These are phyloP conservation scores for Debaryomyces subglobosus DNA, from an alignment of 1,139 yeast species.

Conservation along the genomic window DNA sequence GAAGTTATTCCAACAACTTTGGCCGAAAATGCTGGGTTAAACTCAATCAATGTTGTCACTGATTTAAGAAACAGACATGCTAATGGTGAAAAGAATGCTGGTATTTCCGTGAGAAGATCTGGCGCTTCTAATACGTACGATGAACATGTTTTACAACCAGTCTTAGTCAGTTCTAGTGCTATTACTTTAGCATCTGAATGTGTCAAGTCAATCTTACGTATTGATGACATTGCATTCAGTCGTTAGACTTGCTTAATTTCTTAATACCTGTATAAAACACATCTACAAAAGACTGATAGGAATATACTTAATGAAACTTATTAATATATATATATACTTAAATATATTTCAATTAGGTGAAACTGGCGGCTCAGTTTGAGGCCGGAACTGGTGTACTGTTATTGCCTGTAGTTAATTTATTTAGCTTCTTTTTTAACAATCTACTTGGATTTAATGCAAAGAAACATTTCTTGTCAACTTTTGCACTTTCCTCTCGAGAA, in stretches of 20 bases:
- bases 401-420: constrained; percentile 18
- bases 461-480: constrained; percentile 64
- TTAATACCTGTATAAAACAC: constrained; percentile 6
- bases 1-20: constrained; percentile 96
- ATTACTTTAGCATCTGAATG: constrained; percentile 94
- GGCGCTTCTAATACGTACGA: constrained; percentile 90
- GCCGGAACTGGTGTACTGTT: constrained; percentile 2
- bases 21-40: constrained; percentile 97
- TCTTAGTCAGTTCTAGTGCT: constrained; percentile 90
- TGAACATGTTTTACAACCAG: constrained; percentile 96
- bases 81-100: constrained; percentile 90
- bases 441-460: constrained; percentile 62
- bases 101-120: constrained; percentile 91
- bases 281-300: not conserved
- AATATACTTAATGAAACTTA: not conserved
- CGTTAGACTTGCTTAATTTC: constrained; percentile 24
- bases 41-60: constrained; percentile 92
- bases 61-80: constrained; percentile 93
- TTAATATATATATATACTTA: constrained; percentile 5
- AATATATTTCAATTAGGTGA: not conserved
- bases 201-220: constrained; percentile 91
- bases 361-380: not conserved
- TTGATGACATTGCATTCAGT: constrained; percentile 84
- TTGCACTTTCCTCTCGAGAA: constrained; percentile 61
- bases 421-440: constrained; percentile 46